Base-by-base conservation (phyloP, 306 rosid genomes). In the Gastrolobium bilobum region DNA sequence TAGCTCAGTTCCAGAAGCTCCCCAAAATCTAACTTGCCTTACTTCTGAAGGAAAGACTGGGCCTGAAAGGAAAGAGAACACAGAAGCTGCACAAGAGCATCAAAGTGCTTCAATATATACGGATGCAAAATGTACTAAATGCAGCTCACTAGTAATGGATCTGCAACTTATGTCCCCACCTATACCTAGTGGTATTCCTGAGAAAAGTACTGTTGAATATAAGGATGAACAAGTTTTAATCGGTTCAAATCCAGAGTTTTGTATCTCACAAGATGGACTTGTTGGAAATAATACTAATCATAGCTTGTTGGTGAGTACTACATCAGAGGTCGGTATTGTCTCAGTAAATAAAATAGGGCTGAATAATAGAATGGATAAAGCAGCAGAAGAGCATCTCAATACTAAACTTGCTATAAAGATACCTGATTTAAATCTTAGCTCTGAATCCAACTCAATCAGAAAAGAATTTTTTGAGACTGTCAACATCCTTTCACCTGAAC, bases 361-460 rank as follows among this genome's bases (percentile, higher is more conserved):
- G 56, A 73, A 67, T 48, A 68, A 81, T 78, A 71, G 60, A 87
- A 86, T 38, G 81, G 81, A 47, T 68, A 70, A 75, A 71, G 79
- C 79, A 48, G 47, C 76, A 38, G 76, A 50, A 26, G 64, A 42
- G 54, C 81, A 48, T 80, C 81, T 47, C 26, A 75, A 77, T 71
- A 57, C 35, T 59, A 61, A 69, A 52, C 77, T 34, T 20, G 51
- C 84, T 62, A 62, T 67, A 2, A 75, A 65, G 63, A 84, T 92
- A 53, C 97, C 97, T 7, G 99, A 93, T 88, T 86, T 91, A 81
- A 96, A 96, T 50, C 85, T 87, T 73, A 75, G 76, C 40, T 31
- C 58, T 37, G 97, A 91, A 54, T 44, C 79, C 46, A 73, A 64
- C 67, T 68, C 88, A 34, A 31, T 53, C 2, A 77, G 76, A 40